Percentiles rank a stretch among this genome's conserved stretches.
Evolutionary conservation across 495 filamentous ascomycete species (phyloP).

Genomic region (Sordaria brevicollis): DNA sequence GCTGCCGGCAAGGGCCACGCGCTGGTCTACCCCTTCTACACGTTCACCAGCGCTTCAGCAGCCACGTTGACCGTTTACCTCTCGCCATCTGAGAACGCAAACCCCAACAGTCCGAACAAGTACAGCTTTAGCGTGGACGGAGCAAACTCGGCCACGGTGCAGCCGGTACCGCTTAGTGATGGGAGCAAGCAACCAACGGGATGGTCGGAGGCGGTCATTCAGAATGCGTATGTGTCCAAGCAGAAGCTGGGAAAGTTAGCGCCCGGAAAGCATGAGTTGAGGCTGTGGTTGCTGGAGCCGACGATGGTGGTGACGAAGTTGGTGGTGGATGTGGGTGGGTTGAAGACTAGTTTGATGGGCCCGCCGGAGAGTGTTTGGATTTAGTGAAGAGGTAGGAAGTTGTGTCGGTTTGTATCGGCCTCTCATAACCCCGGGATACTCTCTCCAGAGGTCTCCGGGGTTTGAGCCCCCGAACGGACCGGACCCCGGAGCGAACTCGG

Average conservation of each 20-base stretch:
- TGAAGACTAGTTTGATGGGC: conserved; percentile 47
- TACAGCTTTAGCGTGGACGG: conserved; percentile 46
- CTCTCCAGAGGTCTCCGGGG: neutral
- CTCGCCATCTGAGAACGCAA: conserved; percentile 41
- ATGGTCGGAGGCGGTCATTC: conserved; percentile 41
- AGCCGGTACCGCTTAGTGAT: conserved; percentile 35
- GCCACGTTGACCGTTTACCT: conserved; percentile 47
- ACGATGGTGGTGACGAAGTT: conserved; percentile 52
- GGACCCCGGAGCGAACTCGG: neutral
- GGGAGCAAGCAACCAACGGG: conserved; percentile 34
- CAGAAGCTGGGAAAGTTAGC: conserved; percentile 30
- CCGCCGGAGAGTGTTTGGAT: conserved; percentile 42
- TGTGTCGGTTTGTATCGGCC: too few species aligned
- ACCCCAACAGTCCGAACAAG: conserved; percentile 38
- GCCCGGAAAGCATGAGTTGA: conserved; percentile 39
- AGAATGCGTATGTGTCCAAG: conserved; percentile 40
- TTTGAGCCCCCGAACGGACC: neutral
- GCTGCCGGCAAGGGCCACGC: conserved; percentile 27
- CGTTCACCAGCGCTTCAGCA: conserved; percentile 33
- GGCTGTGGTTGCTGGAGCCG: conserved; percentile 43
- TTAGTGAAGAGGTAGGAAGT: too few species aligned
- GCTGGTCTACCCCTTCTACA: conserved; percentile 50
- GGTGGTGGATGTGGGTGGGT: conserved; percentile 49
- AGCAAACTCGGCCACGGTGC: conserved; percentile 28
- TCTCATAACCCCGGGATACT: neutral